Evolutionary conservation across 2,329 filamentous ascomycete species (phyloP).

Genomic region (Dothiorella sarmentorum): DNA sequence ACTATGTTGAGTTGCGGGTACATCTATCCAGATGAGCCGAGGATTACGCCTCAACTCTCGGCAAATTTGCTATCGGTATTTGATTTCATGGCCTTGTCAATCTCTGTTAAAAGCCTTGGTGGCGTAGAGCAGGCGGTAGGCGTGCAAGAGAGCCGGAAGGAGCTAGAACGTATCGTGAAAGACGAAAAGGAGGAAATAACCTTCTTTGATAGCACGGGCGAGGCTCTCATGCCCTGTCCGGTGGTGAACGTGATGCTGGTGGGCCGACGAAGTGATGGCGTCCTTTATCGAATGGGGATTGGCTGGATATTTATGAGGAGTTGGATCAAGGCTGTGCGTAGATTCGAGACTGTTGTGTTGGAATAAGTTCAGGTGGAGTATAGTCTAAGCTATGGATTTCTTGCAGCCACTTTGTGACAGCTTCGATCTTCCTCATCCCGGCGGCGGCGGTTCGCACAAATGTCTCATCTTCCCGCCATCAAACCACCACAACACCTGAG

Average conservation of each 20-base stretch:
- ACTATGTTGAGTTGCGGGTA: background rate
- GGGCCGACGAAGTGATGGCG: background rate
- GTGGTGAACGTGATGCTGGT: slow-evolving; percentile 7
- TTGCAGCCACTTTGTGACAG: too few species aligned
- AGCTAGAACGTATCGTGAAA: background rate
- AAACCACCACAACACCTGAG: too few species aligned
- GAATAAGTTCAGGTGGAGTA: too few species aligned
- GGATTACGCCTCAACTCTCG: background rate
- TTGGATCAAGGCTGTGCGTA: background rate
- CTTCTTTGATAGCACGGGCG: background rate
- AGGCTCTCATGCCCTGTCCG: background rate
- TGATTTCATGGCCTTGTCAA: background rate
- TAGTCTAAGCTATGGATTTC: too few species aligned
- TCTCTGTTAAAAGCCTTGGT: background rate
- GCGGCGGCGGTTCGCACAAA: too few species aligned
- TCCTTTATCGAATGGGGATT: background rate
- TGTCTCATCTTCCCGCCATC: too few species aligned
- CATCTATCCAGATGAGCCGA: background rate
- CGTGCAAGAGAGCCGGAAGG: background rate
- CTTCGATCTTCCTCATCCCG: too few species aligned
- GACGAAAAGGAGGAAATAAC: background rate
- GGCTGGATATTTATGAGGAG: slow-evolving; percentile 1
- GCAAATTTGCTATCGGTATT: background rate
- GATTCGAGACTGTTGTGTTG: background rate
- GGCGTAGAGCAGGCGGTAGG: background rate